A percentile compares a stretch with the other conserved stretches of the same genome.
Conservation (phyloP, 495 filamentous ascomycete genomes). For the Glarea lozoyensis region DNA sequence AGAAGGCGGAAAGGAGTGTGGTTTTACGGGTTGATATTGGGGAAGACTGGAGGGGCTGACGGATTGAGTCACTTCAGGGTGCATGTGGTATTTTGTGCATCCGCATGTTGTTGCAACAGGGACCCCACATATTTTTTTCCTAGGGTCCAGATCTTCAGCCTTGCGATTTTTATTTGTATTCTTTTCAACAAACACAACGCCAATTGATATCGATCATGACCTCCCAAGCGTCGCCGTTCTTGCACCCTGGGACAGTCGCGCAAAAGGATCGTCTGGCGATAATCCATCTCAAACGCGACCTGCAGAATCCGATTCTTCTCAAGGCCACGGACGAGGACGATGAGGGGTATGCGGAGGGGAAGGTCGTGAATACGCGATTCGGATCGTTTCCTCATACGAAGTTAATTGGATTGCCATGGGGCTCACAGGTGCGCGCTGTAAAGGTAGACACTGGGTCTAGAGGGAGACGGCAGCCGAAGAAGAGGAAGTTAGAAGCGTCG, state of each 20-base stretch:
- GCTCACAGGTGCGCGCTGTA: conserved; percentile 83
- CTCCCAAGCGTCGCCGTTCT: conserved; percentile 53
- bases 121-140: no score
- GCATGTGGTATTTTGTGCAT: no score
- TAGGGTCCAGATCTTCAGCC: no score
- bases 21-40: no score
- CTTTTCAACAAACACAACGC: no score
- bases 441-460: conserved; percentile 80
- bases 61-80: conserved; percentile 12
- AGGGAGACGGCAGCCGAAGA: conserved; percentile 43
- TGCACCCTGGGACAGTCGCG: conserved; percentile 52
- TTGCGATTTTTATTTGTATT: no score
- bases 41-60: no score
- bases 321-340: conserved; percentile 46
- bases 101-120: no score
- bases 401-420: conserved; percentile 74
- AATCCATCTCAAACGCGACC: conserved; percentile 77
- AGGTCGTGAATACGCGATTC: conserved; percentile 86
- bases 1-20: neutral
- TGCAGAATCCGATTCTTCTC: conserved; percentile 66
- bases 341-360: conserved; percentile 69
- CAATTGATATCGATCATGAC: no score
- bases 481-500: conserved; percentile 48
- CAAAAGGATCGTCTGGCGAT: conserved; percentile 55
- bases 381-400: conserved; percentile 92